phyloP scores from a whole-genome alignment of 129 eudicot species.

The Glebionis coronaria region DNA sequence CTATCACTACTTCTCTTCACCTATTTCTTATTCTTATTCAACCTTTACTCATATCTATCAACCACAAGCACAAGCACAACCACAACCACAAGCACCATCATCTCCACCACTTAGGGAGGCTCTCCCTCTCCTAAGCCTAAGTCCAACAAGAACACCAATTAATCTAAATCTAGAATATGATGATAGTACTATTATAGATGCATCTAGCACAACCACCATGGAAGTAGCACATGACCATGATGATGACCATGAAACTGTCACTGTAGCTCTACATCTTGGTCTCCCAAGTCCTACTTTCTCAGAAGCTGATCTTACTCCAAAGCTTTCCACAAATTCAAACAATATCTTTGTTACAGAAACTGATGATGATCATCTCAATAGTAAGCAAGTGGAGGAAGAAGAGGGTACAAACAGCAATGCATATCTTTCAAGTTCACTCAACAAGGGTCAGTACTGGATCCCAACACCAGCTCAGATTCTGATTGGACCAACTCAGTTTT shows the following conservation, averaged over 20 bases:
- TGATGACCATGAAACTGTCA: slow-evolving; percentile 36
- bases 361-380: slow-evolving; percentile 14
- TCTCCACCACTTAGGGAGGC: slow-evolving; percentile 87
- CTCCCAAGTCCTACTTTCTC: slow-evolving; percentile 51
- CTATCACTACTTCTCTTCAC: slow-evolving; percentile 19
- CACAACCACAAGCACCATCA: slow-evolving; percentile 45
- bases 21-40: slow-evolving; percentile 21
- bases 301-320: slow-evolving; percentile 44
- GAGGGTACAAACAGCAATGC: slow-evolving; percentile 33
- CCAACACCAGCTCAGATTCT: slow-evolving; percentile 93
- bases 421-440: slow-evolving; percentile 52
- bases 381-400: slow-evolving; percentile 53
- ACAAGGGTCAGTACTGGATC: slow-evolving; percentile 98
- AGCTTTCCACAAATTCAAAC: slow-evolving; percentile 25
- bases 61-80: slow-evolving; percentile 5
- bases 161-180: slow-evolving; percentile 13
- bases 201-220: slow-evolving; percentile 37
- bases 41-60: slow-evolving; percentile 21
- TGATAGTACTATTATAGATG: slow-evolving; percentile 13
- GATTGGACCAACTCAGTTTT: slow-evolving; percentile 94
- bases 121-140: slow-evolving; percentile 64
- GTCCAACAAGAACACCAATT: slow-evolving; percentile 43
- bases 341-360: slow-evolving; percentile 8
- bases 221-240: slow-evolving; percentile 37
- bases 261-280: slow-evolving; percentile 66